phyloP scores from a whole-genome alignment of 2,329 filamentous ascomycete genomes.

The Shiraia sp. region DNA sequence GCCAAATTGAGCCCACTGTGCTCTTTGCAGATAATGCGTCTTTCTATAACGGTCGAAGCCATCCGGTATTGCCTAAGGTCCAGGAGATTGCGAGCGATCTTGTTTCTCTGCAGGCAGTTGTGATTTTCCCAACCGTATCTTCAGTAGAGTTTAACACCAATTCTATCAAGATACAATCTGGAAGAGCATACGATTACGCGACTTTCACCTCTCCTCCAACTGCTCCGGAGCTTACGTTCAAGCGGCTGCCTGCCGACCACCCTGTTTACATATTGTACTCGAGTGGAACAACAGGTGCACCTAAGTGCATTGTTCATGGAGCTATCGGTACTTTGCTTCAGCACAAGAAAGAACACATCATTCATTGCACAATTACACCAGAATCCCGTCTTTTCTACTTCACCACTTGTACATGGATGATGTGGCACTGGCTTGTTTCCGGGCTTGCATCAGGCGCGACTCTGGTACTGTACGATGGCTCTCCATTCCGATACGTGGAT shows the following conservation, averaged over 20 bases:
- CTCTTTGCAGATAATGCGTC: slow-evolving; percentile 87
- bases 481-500: slow-evolving; percentile 68
- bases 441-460: slow-evolving; percentile 82
- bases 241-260: slow-evolving; percentile 79
- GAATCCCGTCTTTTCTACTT: slow-evolving; percentile 85
- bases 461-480: slow-evolving; percentile 88
- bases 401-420: slow-evolving; percentile 98
- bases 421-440: slow-evolving; percentile 97
- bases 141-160: slow-evolving; percentile 47
- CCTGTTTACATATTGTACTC: slow-evolving; percentile 94
- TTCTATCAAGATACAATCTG: slow-evolving; percentile 43
- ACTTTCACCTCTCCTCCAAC: slow-evolving; percentile 48
- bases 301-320: slow-evolving; percentile 94
- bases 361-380: slow-evolving; percentile 80
- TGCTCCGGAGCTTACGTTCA: slow-evolving; percentile 57
- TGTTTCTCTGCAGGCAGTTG: slow-evolving; percentile 67
- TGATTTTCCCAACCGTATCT: slow-evolving; percentile 71
- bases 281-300: slow-evolving; percentile 82
- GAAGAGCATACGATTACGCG: slow-evolving; percentile 42
- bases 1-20: slow-evolving; percentile 80
- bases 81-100: slow-evolving; percentile 73
- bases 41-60: slow-evolving; percentile 88
- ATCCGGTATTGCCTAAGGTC: slow-evolving; percentile 79
- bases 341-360: slow-evolving; percentile 93
- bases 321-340: slow-evolving; percentile 88